Evolutionary conservation across 371 early-diverging fungal genomes (phyloP).

Genomic region (Mucor indicus): DNA sequence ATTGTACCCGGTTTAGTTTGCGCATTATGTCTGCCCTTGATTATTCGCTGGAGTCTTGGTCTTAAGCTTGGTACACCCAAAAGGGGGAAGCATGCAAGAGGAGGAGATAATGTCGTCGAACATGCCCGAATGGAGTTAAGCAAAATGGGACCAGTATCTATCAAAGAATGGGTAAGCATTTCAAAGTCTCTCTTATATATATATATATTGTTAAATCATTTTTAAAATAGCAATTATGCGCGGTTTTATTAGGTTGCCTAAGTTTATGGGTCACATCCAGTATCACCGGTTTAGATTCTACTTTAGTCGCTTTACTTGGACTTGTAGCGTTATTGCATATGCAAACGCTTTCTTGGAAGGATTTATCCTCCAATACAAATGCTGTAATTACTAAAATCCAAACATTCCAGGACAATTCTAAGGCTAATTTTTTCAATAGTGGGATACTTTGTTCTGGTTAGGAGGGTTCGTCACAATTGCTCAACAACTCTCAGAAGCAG

Average conservation of each 20-base stretch:
- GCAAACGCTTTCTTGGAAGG: constrained; percentile 68
- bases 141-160: constrained; percentile 20
- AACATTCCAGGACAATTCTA: too few relatives aligned
- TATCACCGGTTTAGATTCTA: constrained; percentile 61
- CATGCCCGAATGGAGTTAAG: constrained; percentile 20
- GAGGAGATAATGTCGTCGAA: constrained; percentile 14
- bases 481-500: constrained; percentile 66
- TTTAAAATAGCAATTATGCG: constrained; percentile 43
- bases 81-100: constrained; percentile 14
- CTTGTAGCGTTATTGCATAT: constrained; percentile 53
- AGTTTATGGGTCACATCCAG: constrained; percentile 65
- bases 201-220: background rate
- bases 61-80: constrained; percentile 13
- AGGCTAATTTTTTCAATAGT: constrained; percentile 30
- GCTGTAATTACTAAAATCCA: constrained; percentile 58
- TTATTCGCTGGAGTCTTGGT: constrained; percentile 30
- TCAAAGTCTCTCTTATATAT: background rate
- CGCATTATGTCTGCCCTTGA: constrained; percentile 38
- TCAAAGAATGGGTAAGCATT: constrained; percentile 20
- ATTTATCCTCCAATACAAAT: constrained; percentile 64
- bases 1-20: constrained; percentile 48
- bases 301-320: constrained; percentile 68
- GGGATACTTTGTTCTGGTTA: constrained; percentile 84
- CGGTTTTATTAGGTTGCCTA: constrained; percentile 59
- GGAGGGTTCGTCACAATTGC: constrained; percentile 77